Percentiles rank a stretch among this genome's conserved stretches.
These are phyloP conservation scores for Saturnispora bothae DNA, from an alignment of 805 yeast genomes.

Conservation along the genomic window DNA sequence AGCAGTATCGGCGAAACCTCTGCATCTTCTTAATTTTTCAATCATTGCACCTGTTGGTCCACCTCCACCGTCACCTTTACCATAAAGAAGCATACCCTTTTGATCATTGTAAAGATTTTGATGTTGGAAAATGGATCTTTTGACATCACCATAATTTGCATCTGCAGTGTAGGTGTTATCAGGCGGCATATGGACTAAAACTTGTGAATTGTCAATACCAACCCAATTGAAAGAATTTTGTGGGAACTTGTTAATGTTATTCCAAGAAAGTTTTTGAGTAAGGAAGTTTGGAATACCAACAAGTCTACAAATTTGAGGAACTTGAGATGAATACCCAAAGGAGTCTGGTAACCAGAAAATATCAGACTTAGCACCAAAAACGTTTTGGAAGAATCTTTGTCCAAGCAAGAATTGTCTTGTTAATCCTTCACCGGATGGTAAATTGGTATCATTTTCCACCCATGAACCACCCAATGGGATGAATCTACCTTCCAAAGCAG, in stretches of 20 bases:
- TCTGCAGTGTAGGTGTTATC: slow-evolving; percentile 90
- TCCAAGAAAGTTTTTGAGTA: slow-evolving; percentile 95
- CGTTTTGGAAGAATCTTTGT: slow-evolving; percentile 69
- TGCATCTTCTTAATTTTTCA: slow-evolving; percentile 82
- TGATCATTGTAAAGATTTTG: slow-evolving; percentile 75
- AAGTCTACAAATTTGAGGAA: slow-evolving; percentile 85
- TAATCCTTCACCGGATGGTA: slow-evolving; percentile 90
- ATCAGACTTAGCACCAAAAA: slow-evolving; percentile 67
- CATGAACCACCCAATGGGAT: slow-evolving; percentile 94
- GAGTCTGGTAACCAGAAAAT: slow-evolving; percentile 96
- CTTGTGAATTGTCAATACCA: slow-evolving; percentile 88
- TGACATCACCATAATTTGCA: slow-evolving; percentile 89
- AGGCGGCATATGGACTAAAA: slow-evolving; percentile 96
- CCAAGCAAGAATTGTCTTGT: slow-evolving; percentile 85
- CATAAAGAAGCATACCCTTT: slow-evolving; percentile 72
- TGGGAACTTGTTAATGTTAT: slow-evolving; percentile 86
- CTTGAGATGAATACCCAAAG: slow-evolving; percentile 90
- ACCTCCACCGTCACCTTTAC: slow-evolving; percentile 98
- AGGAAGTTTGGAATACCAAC: slow-evolving; percentile 78
- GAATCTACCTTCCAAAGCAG: slow-evolving; percentile 62
- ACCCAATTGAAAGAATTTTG: slow-evolving; percentile 90
- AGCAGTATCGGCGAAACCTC: slow-evolving; percentile 76
- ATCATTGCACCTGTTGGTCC: slow-evolving; percentile 93
- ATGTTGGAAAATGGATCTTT: slow-evolving; percentile 69
- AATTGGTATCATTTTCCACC: slow-evolving; percentile 95